phyloP scores from a whole-genome alignment of 2,329 filamentous ascomycete genomes.

The Aureobasidium sp. region DNA sequence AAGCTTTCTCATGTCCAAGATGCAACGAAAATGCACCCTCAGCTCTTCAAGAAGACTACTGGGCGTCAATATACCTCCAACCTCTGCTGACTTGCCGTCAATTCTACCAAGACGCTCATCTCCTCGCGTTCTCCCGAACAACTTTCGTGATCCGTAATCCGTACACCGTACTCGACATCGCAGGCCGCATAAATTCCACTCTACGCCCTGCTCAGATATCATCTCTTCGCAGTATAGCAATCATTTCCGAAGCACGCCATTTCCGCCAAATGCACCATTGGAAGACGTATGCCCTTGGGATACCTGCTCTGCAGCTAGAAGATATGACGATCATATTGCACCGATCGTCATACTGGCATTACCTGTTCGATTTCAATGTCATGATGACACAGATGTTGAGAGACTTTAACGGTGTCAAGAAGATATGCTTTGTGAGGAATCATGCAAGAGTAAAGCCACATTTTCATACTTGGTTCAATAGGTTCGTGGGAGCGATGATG shows the following conservation, averaged over 20 bases:
- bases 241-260: constrained; percentile 26
- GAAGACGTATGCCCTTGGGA: constrained; percentile 28
- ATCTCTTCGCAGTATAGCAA: constrained; percentile 28
- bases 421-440: constrained; percentile 31
- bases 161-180: constrained; percentile 25
- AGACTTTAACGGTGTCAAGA: constrained; percentile 27
- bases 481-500: constrained; percentile 33
- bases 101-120: constrained; percentile 30
- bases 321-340: constrained; percentile 30
- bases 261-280: constrained; percentile 29
- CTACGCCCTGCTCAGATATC: constrained; percentile 25
- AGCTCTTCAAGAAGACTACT: constrained; percentile 25
- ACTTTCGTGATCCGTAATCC: constrained; percentile 31
- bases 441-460: constrained; percentile 29
- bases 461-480: constrained; percentile 33
- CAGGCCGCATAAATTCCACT: constrained; percentile 20
- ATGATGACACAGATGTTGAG: constrained; percentile 30
- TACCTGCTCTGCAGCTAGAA: constrained; percentile 23
- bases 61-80: constrained; percentile 23
- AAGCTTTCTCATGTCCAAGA: not conserved
- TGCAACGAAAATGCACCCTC: not conserved
- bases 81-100: constrained; percentile 34
- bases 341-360: constrained; percentile 28
- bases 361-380: constrained; percentile 29
- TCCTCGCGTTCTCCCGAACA: constrained; percentile 30